Evolutionary conservation across 2,329 filamentous ascomycete genomes (phyloP).

Genomic region (Colletotrichum tropicale): DNA sequence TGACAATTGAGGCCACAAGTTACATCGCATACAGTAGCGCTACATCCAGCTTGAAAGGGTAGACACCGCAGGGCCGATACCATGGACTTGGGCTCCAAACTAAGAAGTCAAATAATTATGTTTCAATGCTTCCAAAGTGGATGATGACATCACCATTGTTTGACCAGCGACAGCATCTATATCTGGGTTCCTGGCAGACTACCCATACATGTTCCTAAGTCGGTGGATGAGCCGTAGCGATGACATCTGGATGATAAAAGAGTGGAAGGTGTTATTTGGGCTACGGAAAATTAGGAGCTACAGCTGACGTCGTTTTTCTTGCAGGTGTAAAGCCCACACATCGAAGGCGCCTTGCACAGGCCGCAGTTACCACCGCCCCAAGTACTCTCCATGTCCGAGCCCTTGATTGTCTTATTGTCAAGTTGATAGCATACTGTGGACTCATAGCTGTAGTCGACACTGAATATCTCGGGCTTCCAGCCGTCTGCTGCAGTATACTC

Average conservation of each 20-base stretch:
- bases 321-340: neutral
- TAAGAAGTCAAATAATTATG: neutral
- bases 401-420: neutral
- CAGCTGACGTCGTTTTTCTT: neutral
- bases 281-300: neutral
- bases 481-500: neutral
- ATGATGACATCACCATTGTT: rapidly evolving
- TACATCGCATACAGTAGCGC: neutral
- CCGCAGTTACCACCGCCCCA: neutral
- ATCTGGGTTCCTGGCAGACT: neutral
- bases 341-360: neutral
- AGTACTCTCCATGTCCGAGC: neutral
- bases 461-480: neutral
- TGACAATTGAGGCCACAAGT: neutral
- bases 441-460: neutral
- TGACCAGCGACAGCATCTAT: neutral
- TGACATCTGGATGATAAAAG: neutral
- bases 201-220: neutral
- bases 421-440: neutral
- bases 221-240: neutral
- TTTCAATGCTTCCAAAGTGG: neutral
- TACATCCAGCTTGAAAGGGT: neutral
- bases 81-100: neutral
- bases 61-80: neutral
- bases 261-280: neutral